phyloP scores from a whole-genome alignment of 192 early-diverging fungal genomes.

The Coemansia nantahalensis region DNA sequence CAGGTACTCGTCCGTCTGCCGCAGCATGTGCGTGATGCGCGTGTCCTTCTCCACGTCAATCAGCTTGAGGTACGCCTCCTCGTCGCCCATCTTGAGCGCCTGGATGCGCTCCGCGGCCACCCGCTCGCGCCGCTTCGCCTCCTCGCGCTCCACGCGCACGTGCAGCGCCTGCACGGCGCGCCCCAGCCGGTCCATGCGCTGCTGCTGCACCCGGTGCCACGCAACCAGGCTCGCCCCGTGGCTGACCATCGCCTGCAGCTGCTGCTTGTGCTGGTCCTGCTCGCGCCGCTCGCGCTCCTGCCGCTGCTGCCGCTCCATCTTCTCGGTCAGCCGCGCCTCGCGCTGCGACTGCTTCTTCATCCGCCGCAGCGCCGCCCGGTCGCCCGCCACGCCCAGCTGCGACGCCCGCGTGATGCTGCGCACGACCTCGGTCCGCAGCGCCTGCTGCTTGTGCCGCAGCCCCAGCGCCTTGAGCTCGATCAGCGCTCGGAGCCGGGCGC shows the following conservation, averaged over 20 bases:
- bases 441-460: slow-evolving; percentile 75
- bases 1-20: slow-evolving; percentile 87
- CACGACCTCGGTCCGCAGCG: slow-evolving; percentile 72
- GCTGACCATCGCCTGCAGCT: slow-evolving; percentile 68
- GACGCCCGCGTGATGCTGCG: slow-evolving; percentile 70
- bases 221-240: slow-evolving; percentile 71
- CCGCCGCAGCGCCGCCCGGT: slow-evolving; percentile 71
- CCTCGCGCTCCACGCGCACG: slow-evolving; percentile 85
- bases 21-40: slow-evolving; percentile 87
- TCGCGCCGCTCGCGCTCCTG: slow-evolving; percentile 83
- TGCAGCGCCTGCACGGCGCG: slow-evolving; percentile 75
- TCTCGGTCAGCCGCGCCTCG: slow-evolving; percentile 86
- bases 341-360: slow-evolving; percentile 82
- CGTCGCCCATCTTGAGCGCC: slow-evolving; percentile 96
- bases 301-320: slow-evolving; percentile 84
- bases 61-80: slow-evolving; percentile 94
- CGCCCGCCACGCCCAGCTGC: slow-evolving; percentile 73
- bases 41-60: slow-evolving; percentile 96
- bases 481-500: slow-evolving; percentile 70
- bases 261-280: slow-evolving; percentile 79
- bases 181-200: slow-evolving; percentile 71
- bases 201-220: slow-evolving; percentile 68
- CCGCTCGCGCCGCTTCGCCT: slow-evolving; percentile 82
- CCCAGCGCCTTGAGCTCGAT: slow-evolving; percentile 88
- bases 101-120: slow-evolving; percentile 92